Evolutionary conservation across 2,329 filamentous ascomycete genomes (phyloP), one percentile per base, ranked within the genome.

Genomic region (Ceratocystis harringtonii): DNA sequence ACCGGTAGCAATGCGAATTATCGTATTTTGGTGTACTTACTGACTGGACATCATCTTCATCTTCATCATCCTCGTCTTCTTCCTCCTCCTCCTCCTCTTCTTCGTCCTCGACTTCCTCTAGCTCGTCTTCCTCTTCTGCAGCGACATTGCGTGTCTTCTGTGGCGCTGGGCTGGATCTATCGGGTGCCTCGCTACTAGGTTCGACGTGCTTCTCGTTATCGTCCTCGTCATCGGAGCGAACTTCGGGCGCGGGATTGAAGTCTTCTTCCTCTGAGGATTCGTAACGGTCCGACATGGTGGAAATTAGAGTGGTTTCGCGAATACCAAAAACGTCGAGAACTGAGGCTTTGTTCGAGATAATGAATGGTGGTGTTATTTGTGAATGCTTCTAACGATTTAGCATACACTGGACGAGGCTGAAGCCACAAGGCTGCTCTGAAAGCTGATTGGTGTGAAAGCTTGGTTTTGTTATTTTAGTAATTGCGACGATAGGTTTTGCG

Each of bases 191-290:
- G 36, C 55, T 69, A 68, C 48, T 76, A 5, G 61, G 58, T 28
- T 57, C 52, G 65, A 61, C 77, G 76, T 69, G 62, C 17, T 67
- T 63, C 44, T 61, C 88, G 52, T 52, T 25, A 30, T 65, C 61
- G 32, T 78, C 81, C 68, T 90, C 88, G 62, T 84, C 85, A 69
- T 92, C 89, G 2, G 89, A 94, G 43, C 84, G 72, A 67, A 90
- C 84, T 68, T 84, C 87, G 22, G 87, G 86, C 61, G 81, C 84
- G 62, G 91, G 92, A 74, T 96, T 95, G 81, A 96, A 96, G 74
- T 92, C 88, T 70, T 95, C 91, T 62, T 94, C 89, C 65, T 89
- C 87, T 67, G 83, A 86, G 68, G 86, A 83, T 71, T 84, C 79
- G 72, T 65, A 65, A 15, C 28, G 62, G 52, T 67, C 66, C 28